Evolutionary conservation across 805 yeast species (phyloP).

Genomic region (Phaffomyces thermotolerans): DNA sequence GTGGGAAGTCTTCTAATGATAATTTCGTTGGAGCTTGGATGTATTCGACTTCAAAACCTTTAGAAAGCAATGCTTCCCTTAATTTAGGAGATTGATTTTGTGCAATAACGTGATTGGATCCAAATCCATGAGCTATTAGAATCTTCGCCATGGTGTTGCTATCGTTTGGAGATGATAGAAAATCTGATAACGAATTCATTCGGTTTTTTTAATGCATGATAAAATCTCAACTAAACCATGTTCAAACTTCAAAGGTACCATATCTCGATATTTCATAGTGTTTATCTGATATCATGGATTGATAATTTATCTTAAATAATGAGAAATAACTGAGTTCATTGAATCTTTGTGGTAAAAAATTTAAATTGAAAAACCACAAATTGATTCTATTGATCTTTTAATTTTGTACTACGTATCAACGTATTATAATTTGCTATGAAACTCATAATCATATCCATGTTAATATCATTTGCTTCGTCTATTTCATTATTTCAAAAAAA

Average conservation of each 20-base stretch:
- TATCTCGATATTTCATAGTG: too few relatives aligned
- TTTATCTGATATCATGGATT: too few relatives aligned
- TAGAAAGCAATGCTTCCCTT: conserved; percentile 50
- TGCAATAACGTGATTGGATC: conserved; percentile 5
- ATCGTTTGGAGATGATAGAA: background rate
- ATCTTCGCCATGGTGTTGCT: conserved; percentile 3
- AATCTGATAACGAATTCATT: too few relatives aligned
- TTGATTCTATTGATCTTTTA: too few relatives aligned
- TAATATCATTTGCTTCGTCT: background rate
- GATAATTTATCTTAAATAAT: too few relatives aligned
- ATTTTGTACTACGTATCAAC: background rate
- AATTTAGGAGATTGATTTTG: conserved; percentile 24
- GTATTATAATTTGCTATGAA: background rate
- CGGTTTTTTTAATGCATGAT: too few relatives aligned
- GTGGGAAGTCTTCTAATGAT: conserved; percentile 59
- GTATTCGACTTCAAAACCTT: conserved; percentile 57
- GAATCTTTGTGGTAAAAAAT: too few relatives aligned
- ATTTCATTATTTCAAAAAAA: background rate
- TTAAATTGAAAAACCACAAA: too few relatives aligned
- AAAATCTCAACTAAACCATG: too few relatives aligned
- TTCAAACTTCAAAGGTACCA: too few relatives aligned
- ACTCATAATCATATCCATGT: background rate
- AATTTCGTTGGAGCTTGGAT: conserved; percentile 66
- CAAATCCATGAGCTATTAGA: conserved; percentile 8
- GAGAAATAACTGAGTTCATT: too few relatives aligned